Evolutionary conservation across 805 yeast species (phyloP).

Genomic region (Monosporozyma servazzii): DNA sequence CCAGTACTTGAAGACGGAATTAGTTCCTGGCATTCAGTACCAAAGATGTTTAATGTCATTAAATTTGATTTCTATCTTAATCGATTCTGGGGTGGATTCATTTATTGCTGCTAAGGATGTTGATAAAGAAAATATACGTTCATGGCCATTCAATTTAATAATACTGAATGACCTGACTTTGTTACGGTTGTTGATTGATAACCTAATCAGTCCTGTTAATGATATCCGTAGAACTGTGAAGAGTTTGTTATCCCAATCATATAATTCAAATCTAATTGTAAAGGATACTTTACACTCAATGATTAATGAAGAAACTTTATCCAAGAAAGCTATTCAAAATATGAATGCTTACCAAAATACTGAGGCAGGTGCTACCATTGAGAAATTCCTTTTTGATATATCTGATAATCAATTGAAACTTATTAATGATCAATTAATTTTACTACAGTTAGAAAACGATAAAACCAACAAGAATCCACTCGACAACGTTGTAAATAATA

Average conservation of each 20-base stretch:
- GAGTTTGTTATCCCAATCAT: slow-evolving; percentile 34
- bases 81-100: slow-evolving; percentile 49
- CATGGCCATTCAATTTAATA: slow-evolving; percentile 40
- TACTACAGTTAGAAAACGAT: slow-evolving; percentile 29
- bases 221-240: slow-evolving; percentile 57
- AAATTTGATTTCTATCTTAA: slow-evolving; percentile 37
- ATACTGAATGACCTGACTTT: slow-evolving; percentile 34
- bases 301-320: slow-evolving; percentile 10
- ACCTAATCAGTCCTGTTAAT: slow-evolving; percentile 61
- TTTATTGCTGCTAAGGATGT: slow-evolving; percentile 30
- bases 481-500: slow-evolving; percentile 40
- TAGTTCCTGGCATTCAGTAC: slow-evolving; percentile 51
- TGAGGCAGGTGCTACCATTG: slow-evolving; percentile 69
- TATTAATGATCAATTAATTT: slow-evolving; percentile 27
- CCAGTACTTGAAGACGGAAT: slow-evolving; percentile 29
- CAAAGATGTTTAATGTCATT: slow-evolving; percentile 43
- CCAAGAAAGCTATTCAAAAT: slow-evolving; percentile 27
- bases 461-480: slow-evolving; percentile 31
- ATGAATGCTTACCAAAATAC: slow-evolving; percentile 47
- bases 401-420: slow-evolving; percentile 25
- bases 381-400: slow-evolving; percentile 41
- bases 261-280: slow-evolving; percentile 9
- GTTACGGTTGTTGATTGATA: slow-evolving; percentile 46
- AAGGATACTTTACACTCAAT: not conserved
- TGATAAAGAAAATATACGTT: slow-evolving; percentile 38